Evolutionary conservation across 2,329 filamentous ascomycete genomes (phyloP).

Genomic region (Fusarium penzigii): DNA sequence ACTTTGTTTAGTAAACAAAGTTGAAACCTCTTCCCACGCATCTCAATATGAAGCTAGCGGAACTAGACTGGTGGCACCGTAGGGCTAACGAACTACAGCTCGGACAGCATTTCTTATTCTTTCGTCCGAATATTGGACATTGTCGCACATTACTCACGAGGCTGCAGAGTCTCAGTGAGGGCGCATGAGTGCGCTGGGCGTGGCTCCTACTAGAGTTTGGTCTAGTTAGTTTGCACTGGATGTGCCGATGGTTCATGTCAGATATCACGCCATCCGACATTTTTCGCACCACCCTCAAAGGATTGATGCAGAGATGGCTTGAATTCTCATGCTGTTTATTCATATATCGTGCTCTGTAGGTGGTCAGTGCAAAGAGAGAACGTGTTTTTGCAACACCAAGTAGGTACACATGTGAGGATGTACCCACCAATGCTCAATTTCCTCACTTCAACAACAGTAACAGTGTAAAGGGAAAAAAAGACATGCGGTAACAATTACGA

Average conservation of each 20-base stretch:
- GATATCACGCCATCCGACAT: too few relatives aligned
- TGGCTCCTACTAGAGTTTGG: neutral
- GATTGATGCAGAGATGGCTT: too few relatives aligned
- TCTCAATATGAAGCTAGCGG: too few relatives aligned
- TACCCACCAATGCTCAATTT: neutral
- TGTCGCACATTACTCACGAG: slow-evolving; percentile 18
- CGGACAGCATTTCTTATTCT: neutral
- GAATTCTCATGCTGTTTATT: too few relatives aligned
- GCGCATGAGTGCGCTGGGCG: neutral
- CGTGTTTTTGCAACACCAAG: too few relatives aligned
- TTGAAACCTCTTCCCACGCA: too few relatives aligned
- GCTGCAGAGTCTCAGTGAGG: neutral
- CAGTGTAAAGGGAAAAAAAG: neutral
- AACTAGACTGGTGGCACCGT: neutral
- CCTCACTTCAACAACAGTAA: neutral
- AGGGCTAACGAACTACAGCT: neutral
- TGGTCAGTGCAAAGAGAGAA: too few relatives aligned
- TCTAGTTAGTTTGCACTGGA: too few relatives aligned
- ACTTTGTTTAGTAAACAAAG: neutral
- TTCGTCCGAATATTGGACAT: neutral
- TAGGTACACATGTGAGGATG: too few relatives aligned
- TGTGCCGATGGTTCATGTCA: too few relatives aligned
- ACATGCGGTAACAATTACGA: neutral
- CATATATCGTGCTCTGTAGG: too few relatives aligned
- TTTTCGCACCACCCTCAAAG: too few relatives aligned